Evolutionary conservation across 2,329 filamentous ascomycete species (phyloP).

Genomic region (Phoma sp.): DNA sequence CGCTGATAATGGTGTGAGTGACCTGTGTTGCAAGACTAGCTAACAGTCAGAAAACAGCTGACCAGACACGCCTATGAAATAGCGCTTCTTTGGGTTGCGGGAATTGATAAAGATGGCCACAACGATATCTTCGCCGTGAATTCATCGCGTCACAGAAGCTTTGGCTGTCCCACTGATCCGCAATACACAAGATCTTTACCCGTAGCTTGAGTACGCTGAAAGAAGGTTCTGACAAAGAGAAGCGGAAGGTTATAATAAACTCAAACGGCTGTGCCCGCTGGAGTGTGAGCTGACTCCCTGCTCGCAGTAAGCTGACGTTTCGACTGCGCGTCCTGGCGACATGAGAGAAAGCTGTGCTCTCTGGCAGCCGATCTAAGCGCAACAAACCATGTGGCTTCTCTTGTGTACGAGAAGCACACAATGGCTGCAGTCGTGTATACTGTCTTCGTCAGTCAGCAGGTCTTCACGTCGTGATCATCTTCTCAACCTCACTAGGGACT

Average conservation of each 20-base stretch:
- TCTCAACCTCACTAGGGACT: too few species aligned
- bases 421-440: too few species aligned
- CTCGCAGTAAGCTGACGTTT: background rate
- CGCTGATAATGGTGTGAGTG: background rate
- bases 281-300: background rate
- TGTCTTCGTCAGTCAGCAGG: background rate
- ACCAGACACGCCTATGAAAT: background rate
- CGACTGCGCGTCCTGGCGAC: background rate
- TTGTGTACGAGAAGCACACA: background rate
- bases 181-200: too few species aligned
- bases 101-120: background rate
- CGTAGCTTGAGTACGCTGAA: too few species aligned
- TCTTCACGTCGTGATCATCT: too few species aligned
- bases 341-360: background rate
- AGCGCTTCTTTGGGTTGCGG: background rate
- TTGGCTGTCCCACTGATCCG: too few species aligned
- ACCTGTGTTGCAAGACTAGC: background rate
- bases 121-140: too few species aligned
- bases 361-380: background rate
- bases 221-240: too few species aligned
- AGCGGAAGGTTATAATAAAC: too few species aligned
- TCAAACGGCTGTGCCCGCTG: background rate
- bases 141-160: too few species aligned
- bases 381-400: background rate
- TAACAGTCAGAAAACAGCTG: background rate